phyloP scores from a whole-genome alignment of 2,329 filamentous ascomycete species.

The Pseudogymnoascus sp. region DNA sequence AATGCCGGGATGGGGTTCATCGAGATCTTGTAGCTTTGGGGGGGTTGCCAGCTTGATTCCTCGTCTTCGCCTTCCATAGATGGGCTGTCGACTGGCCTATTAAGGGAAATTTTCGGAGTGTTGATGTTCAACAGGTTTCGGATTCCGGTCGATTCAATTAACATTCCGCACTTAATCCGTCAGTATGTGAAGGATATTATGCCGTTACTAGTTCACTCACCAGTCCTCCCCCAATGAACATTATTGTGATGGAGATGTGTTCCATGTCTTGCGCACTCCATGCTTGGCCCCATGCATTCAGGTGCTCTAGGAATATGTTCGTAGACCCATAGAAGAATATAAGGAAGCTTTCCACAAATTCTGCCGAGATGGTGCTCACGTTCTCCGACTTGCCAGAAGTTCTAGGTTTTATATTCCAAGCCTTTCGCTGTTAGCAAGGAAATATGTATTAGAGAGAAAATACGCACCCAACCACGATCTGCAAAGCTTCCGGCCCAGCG shows the following conservation, averaged over 20 bases:
- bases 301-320: slow-evolving; percentile 88
- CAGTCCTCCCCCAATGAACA: slow-evolving; percentile 88
- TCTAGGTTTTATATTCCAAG: slow-evolving; percentile 76
- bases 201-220: slow-evolving; percentile 39
- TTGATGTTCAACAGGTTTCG: slow-evolving; percentile 54
- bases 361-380: slow-evolving; percentile 58
- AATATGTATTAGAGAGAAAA: slow-evolving; percentile 37
- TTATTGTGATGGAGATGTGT: slow-evolving; percentile 82
- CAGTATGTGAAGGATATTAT: slow-evolving; percentile 16
- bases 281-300: slow-evolving; percentile 58
- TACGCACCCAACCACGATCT: slow-evolving; percentile 68
- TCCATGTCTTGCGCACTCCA: slow-evolving; percentile 80
- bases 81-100: slow-evolving; percentile 21
- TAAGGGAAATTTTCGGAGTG: slow-evolving; percentile 29
- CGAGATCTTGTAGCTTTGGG: slow-evolving; percentile 62
- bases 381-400: slow-evolving; percentile 45
- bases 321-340: slow-evolving; percentile 85
- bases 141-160: slow-evolving; percentile 66
- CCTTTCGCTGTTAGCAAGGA: slow-evolving; percentile 33
- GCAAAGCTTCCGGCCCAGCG: slow-evolving; percentile 83
- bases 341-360: slow-evolving; percentile 81
- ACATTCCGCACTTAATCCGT: slow-evolving; percentile 59
- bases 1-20: slow-evolving; percentile 84
- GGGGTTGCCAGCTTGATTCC: slow-evolving; percentile 44
- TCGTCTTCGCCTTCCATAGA: slow-evolving; percentile 31